phyloP scores from a whole-genome alignment of 257 asterid genomes.

The Thymus quinquecostatus region DNA sequence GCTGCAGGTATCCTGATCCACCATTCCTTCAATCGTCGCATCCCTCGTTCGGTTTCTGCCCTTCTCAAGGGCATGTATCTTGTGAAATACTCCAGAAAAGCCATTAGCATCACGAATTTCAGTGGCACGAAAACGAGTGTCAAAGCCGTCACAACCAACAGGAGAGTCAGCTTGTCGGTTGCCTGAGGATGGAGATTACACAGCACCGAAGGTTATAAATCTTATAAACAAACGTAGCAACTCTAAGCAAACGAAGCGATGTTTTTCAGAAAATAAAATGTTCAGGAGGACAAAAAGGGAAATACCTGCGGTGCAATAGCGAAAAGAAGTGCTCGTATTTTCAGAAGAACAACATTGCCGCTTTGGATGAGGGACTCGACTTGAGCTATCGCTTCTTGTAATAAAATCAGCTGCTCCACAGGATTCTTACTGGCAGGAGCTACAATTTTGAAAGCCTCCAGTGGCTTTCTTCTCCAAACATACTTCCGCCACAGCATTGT shows the following conservation, averaged over 20 bases:
- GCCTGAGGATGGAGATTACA: conserved; percentile 48
- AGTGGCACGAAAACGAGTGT: conserved; percentile 47
- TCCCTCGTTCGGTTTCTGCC: conserved; percentile 54
- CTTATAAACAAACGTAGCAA: too few relatives aligned
- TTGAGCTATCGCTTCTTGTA: conserved; percentile 80
- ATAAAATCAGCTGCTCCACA: conserved; percentile 73
- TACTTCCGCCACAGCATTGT: conserved; percentile 68
- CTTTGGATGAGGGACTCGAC: conserved; percentile 69
- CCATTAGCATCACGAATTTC: conserved; percentile 50
- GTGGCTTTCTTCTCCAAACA: conserved; percentile 46
- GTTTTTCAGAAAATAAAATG: too few relatives aligned
- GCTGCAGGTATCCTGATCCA: conserved; percentile 92
- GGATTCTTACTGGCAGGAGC: conserved; percentile 82
- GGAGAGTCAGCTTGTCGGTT: conserved; percentile 51
- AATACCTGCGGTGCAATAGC: conserved; percentile 79
- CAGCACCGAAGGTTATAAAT: neutral
- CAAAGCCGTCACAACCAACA: conserved; percentile 45
- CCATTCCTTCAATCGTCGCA: conserved; percentile 81
- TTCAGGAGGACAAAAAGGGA: neutral
- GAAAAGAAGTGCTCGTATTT: conserved; percentile 70
- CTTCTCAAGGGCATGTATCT: conserved; percentile 65
- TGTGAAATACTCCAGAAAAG: conserved; percentile 68
- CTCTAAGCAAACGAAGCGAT: too few relatives aligned
- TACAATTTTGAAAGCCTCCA: conserved; percentile 62
- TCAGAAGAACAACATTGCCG: conserved; percentile 71